Conservation (phyloP, 2,329 filamentous ascomycete species). For the Pyrenophora seminiperda region DNA sequence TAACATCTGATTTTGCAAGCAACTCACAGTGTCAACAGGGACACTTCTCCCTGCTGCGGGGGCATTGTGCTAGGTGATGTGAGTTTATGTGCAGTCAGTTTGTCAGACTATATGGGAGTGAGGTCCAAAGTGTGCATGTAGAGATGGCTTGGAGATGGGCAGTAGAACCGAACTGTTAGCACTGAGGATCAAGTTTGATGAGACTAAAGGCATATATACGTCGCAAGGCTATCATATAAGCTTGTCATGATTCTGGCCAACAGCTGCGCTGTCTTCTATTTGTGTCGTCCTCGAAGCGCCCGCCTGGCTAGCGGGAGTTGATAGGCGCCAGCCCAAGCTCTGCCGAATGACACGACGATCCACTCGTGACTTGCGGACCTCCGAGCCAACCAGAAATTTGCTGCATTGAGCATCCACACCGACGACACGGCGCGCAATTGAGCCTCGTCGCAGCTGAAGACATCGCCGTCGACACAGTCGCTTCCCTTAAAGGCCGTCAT, state of each 20-base stretch:
- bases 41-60: conserved; percentile 54
- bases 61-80: conserved; percentile 49
- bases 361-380: conserved; percentile 36
- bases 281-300: conserved; percentile 45
- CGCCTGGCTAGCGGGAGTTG: conserved; percentile 24
- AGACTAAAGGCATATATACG: conserved; percentile 26
- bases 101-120: conserved; percentile 10
- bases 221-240: conserved; percentile 17
- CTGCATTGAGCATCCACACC: conserved; percentile 21
- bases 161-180: conserved; percentile 18
- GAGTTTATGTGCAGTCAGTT: conserved; percentile 12
- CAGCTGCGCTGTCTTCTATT: conserved; percentile 38
- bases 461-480: conserved; percentile 8
- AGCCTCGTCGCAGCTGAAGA: conserved; percentile 15
- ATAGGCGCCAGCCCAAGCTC: conserved; percentile 26
- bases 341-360: conserved; percentile 20
- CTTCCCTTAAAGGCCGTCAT: not conserved
- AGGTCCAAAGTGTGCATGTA: conserved; percentile 2
- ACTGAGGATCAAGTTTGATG: conserved; percentile 15
- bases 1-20: not conserved
- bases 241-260: conserved; percentile 21
- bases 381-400: conserved; percentile 41
- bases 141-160: conserved; percentile 5
- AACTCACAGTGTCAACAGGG: conserved; percentile 55
- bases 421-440: conserved; percentile 32